phyloP scores from a whole-genome alignment of 106 monocot species.

The Vanilla planifolia region DNA sequence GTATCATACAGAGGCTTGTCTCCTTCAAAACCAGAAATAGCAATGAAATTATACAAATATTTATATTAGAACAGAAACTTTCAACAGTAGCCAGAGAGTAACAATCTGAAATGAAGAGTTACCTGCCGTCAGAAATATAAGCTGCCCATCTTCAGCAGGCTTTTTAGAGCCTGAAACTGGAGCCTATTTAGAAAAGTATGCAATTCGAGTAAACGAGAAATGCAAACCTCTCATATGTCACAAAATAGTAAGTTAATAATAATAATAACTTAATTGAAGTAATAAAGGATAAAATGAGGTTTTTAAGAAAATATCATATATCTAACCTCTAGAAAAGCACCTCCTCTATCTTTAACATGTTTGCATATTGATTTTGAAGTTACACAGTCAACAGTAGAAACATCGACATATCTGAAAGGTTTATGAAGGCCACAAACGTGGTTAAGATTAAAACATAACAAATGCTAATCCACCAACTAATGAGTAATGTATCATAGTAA shows the following conservation, averaged over 20 bases:
- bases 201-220: slow-evolving; percentile 14
- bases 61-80: not conserved
- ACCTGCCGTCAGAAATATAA: slow-evolving; percentile 91
- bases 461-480: no score
- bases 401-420: slow-evolving; percentile 78
- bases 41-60: no score
- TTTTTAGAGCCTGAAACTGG: slow-evolving; percentile 98
- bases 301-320: no score
- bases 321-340: slow-evolving; percentile 64
- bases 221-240: slow-evolving; percentile 4
- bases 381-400: slow-evolving; percentile 74
- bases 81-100: not conserved
- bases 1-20: slow-evolving; percentile 62
- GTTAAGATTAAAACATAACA: no score
- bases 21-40: slow-evolving; percentile 48
- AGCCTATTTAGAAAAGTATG: slow-evolving; percentile 55
- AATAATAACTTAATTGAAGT: not conserved
- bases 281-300: no score
- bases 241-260: not conserved
- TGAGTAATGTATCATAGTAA: no score
- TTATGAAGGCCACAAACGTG: no score
- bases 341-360: slow-evolving; percentile 59
- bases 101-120: not conserved
- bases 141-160: slow-evolving; percentile 94
- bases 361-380: slow-evolving; percentile 65